Evolutionary conservation across 768 basidiomycete species (phyloP).

Genomic region (Termitomyces sp.): DNA sequence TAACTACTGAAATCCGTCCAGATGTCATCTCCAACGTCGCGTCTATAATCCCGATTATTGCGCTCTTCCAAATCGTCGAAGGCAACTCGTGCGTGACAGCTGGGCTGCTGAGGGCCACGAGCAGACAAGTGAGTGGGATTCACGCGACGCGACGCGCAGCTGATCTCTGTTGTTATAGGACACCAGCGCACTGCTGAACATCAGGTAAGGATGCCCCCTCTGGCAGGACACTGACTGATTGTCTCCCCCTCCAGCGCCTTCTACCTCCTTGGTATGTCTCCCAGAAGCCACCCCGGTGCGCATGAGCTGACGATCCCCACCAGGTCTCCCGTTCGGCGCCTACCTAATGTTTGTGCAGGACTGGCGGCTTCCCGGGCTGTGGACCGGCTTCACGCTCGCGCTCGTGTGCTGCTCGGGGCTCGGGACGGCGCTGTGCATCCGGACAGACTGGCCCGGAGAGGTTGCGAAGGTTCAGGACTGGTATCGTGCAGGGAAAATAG

Average conservation of each 20-base stretch:
- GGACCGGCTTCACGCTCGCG: neutral
- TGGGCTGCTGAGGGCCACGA: neutral
- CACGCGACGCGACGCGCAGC: too few relatives aligned
- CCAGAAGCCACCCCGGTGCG: too few relatives aligned
- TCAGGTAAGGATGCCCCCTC: neutral
- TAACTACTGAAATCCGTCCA: neutral
- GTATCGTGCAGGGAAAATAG: neutral
- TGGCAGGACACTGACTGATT: neutral
- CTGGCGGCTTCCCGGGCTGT: neutral
- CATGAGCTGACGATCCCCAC: neutral
- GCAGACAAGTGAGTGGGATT: neutral
- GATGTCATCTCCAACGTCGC: neutral
- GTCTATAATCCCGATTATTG: neutral
- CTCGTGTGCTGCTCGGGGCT: neutral
- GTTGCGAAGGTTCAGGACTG: neutral
- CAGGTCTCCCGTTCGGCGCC: neutral
- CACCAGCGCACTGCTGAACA: neutral
- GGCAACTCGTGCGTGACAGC: neutral
- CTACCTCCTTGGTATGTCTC: neutral
- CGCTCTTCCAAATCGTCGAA: neutral
- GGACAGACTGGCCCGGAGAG: neutral
- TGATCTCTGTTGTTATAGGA: neutral
- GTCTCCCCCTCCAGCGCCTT: neutral
- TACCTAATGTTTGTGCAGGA: neutral
- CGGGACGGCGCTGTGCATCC: neutral